phyloP scores from a whole-genome alignment of 2,329 filamentous ascomycete genomes.

The Ceratocystis eucalypticola region DNA sequence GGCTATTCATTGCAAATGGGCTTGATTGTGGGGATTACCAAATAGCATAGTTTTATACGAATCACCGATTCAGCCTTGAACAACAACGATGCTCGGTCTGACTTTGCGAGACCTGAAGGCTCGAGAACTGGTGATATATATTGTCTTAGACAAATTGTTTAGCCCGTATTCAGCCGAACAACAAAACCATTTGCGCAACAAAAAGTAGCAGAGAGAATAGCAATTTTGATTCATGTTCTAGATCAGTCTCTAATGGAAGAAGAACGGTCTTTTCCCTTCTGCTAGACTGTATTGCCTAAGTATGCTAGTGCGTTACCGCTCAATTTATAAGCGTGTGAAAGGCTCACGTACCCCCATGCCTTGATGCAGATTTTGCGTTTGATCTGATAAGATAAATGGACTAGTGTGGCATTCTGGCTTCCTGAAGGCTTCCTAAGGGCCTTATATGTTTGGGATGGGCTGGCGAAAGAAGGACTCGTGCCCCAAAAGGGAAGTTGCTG shows the following conservation, averaged over 20 bases:
- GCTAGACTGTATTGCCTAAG: neutral
- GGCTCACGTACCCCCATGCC: neutral
- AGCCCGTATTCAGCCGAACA: too few species aligned
- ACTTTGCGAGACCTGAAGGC: too few species aligned
- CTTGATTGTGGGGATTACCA: too few species aligned
- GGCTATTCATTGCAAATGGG: too few species aligned
- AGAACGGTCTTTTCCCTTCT: neutral
- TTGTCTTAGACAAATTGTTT: too few species aligned
- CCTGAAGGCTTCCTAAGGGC: neutral
- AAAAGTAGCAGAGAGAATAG: neutral
- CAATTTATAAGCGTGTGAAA: neutral
- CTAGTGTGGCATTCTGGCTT: neutral
- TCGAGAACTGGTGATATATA: too few species aligned
- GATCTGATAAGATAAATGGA: constrained; percentile 6
- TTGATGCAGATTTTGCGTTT: neutral
- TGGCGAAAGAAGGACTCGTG: neutral
- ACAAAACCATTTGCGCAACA: neutral
- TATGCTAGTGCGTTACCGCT: neutral
- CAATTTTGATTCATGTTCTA: neutral
- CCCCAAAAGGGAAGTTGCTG: constrained; percentile 6
- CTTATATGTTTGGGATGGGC: neutral
- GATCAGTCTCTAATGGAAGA: neutral
- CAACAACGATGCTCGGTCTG: too few species aligned
- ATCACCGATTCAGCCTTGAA: too few species aligned
- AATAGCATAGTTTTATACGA: too few species aligned